phyloP scores from a whole-genome alignment of 2,329 filamentous ascomycete species.

The Coleophoma eucalyptorum region DNA sequence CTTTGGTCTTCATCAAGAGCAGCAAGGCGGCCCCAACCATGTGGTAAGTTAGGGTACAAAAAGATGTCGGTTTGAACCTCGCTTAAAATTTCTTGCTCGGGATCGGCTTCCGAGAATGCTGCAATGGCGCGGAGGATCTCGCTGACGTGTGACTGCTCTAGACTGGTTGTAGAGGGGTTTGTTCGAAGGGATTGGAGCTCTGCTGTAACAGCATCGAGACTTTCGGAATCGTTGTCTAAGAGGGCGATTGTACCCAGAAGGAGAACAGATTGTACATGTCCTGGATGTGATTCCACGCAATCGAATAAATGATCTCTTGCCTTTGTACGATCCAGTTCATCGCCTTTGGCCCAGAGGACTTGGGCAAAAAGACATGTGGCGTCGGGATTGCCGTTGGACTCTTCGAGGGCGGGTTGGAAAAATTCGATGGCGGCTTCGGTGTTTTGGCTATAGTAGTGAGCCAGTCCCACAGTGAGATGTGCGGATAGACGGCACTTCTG shows the following conservation, averaged over 20 bases:
- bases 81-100: slow-evolving; percentile 47
- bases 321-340: slow-evolving; percentile 66
- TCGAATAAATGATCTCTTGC: slow-evolving; percentile 79
- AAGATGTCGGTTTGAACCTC: slow-evolving; percentile 76
- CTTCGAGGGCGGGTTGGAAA: slow-evolving; percentile 76
- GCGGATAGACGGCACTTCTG: slow-evolving; percentile 75
- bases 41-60: slow-evolving; percentile 73
- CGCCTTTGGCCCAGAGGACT: slow-evolving; percentile 88
- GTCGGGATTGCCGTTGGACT: slow-evolving; percentile 74
- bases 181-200: slow-evolving; percentile 73
- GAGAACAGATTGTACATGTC: slow-evolving; percentile 75
- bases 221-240: slow-evolving; percentile 75
- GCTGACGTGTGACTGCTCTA: slow-evolving; percentile 67
- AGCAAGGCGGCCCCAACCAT: slow-evolving; percentile 77
- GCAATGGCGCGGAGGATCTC: slow-evolving; percentile 75
- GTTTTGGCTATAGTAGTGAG: slow-evolving; percentile 67
- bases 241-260: slow-evolving; percentile 82
- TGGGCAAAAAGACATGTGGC: slow-evolving; percentile 85
- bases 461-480: slow-evolving; percentile 80
- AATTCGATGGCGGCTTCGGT: slow-evolving; percentile 69
- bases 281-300: slow-evolving; percentile 68
- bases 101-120: slow-evolving; percentile 44
- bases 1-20: slow-evolving; percentile 30
- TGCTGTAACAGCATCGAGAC: slow-evolving; percentile 72
- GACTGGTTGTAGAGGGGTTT: slow-evolving; percentile 55